Conservation (phyloP, 2,329 filamentous ascomycete species). For the Verticillium alfalfae region DNA sequence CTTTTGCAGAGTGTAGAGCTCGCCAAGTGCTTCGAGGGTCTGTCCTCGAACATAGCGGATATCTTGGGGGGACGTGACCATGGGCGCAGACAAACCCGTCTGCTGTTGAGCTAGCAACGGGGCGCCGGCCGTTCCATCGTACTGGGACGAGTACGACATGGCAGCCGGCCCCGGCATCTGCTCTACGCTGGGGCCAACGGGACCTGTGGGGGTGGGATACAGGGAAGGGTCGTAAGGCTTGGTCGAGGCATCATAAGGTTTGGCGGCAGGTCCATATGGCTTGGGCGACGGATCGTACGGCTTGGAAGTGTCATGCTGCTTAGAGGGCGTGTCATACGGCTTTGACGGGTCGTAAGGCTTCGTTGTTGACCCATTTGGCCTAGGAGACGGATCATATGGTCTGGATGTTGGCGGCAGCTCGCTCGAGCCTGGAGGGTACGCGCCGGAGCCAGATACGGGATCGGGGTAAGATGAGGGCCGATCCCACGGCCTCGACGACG, state of each 20-base stretch:
- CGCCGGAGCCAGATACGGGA: neutral
- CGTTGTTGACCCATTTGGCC: neutral
- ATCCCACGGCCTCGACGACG: neutral
- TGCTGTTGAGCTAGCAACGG: neutral
- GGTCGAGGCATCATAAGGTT: neutral
- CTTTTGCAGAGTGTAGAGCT: slow-evolving; percentile 26
- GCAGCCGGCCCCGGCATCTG: slow-evolving; percentile 2
- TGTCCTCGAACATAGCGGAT: slow-evolving; percentile 24
- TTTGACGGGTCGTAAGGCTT: neutral
- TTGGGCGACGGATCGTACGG: neutral
- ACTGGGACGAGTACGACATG: neutral
- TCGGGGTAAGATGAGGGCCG: neutral
- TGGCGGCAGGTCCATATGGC: neutral
- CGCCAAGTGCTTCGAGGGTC: slow-evolving; percentile 27
- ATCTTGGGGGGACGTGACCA: slow-evolving; percentile 16
- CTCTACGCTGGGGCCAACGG: neutral
- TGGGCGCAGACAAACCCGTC: slow-evolving; percentile 2
- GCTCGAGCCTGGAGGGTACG: neutral
- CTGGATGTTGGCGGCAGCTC: neutral
- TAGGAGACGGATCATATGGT: neutral
- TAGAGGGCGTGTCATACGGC: neutral
- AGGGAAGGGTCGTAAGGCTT: neutral
- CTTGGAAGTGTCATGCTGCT: neutral
- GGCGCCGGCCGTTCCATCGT: neutral
- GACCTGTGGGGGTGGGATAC: neutral